A percentile compares a stretch with the other conserved stretches of the same genome.
Conservation (phyloP, 139 green algal genomes). For the Chloropicon primus region DNA sequence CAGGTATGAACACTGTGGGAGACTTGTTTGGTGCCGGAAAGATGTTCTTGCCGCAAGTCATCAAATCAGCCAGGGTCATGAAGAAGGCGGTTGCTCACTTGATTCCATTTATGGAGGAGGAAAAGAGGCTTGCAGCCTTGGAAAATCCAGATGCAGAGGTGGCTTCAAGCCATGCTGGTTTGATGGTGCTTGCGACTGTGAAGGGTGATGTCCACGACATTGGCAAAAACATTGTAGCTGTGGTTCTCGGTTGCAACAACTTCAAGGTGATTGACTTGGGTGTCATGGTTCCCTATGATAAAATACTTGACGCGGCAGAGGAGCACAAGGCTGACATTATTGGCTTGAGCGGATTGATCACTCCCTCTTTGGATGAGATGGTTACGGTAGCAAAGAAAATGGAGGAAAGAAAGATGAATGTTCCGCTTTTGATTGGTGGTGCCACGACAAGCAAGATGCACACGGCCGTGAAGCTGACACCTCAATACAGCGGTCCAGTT, state of each 20-base stretch:
- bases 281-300: slow-evolving; percentile 91
- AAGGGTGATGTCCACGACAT: slow-evolving; percentile 99
- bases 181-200: slow-evolving; percentile 93
- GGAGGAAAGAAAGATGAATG: slow-evolving; percentile 76
- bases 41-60: slow-evolving; percentile 98
- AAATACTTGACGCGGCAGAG: slow-evolving; percentile 75
- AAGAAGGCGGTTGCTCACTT: slow-evolving; percentile 95
- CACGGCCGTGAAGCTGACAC: slow-evolving; percentile 95
- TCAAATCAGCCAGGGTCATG: slow-evolving; percentile 98
- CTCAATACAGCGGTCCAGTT: slow-evolving; percentile 67
- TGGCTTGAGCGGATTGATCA: slow-evolving; percentile 94
- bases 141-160: slow-evolving; percentile 11
- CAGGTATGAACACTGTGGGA: slow-evolving; percentile 97
- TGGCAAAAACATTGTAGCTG: slow-evolving; percentile 97
- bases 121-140: slow-evolving; percentile 50
- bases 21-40: slow-evolving; percentile 96
- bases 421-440: slow-evolving; percentile 89
- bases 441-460: slow-evolving; percentile 97
- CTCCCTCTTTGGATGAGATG: slow-evolving; percentile 94
- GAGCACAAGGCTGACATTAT: slow-evolving; percentile 77
- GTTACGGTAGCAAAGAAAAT: slow-evolving; percentile 90
- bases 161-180: slow-evolving; percentile 54
- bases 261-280: slow-evolving; percentile 96
- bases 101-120: slow-evolving; percentile 96
- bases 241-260: slow-evolving; percentile 99